Conservation (phyloP, 1,284 basidiomycete species). For the Ustilago hordei region DNA sequence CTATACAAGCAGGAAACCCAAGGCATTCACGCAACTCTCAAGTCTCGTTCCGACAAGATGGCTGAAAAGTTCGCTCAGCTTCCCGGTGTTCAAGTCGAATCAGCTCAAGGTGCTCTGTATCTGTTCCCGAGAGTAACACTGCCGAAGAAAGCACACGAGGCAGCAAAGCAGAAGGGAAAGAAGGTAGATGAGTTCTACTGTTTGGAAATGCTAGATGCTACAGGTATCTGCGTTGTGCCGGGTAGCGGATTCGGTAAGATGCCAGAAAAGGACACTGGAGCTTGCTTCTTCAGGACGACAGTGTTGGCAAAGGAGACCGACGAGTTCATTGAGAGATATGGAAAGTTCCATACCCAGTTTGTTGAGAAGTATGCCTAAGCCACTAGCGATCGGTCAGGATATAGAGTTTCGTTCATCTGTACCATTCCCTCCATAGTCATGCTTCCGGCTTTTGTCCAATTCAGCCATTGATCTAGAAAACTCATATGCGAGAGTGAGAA, state of each 20-base stretch:
- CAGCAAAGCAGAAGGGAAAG: slow-evolving; percentile 54
- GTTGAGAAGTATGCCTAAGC: slow-evolving; percentile 43
- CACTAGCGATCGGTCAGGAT: neutral
- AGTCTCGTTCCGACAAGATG: slow-evolving; percentile 58
- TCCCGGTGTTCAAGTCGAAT: slow-evolving; percentile 55
- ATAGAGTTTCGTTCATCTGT: neutral
- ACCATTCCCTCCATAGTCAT: neutral
- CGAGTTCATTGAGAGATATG: slow-evolving; percentile 63
- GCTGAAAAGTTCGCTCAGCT: slow-evolving; percentile 56
- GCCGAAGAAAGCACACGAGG: slow-evolving; percentile 65
- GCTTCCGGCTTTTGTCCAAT: neutral
- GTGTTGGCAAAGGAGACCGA: slow-evolving; percentile 68
- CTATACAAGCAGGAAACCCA: slow-evolving; percentile 56
- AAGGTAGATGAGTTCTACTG: slow-evolving; percentile 68
- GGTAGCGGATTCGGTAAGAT: slow-evolving; percentile 65
- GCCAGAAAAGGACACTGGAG: slow-evolving; percentile 49
- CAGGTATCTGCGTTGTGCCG: slow-evolving; percentile 68
- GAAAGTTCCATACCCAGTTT: slow-evolving; percentile 63
- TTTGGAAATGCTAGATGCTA: slow-evolving; percentile 62
- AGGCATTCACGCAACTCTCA: slow-evolving; percentile 58
- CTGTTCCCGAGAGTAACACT: slow-evolving; percentile 83
- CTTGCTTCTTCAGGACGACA: slow-evolving; percentile 65
- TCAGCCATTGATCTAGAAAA: neutral
- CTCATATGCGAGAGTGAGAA: neutral
- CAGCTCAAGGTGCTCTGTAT: slow-evolving; percentile 84